phyloP scores from a whole-genome alignment of 768 basidiomycete species.

The Trametes punicea region DNA sequence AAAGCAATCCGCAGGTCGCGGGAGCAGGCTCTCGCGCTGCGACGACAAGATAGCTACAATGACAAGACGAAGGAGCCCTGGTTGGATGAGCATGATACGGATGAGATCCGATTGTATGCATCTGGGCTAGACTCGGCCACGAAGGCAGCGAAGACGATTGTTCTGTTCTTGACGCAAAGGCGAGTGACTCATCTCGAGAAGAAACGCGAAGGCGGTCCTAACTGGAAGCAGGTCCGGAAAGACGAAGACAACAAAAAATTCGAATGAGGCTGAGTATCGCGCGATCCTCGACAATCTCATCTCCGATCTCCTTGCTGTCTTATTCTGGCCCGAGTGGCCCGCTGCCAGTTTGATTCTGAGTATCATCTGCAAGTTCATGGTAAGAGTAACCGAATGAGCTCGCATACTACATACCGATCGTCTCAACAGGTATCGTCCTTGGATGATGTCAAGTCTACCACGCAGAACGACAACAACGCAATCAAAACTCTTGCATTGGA shows the following conservation, averaged over 20 bases:
- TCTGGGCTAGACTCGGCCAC: slow-evolving; percentile 77
- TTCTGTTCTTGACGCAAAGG: slow-evolving; percentile 35
- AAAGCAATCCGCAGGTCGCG: slow-evolving; percentile 58
- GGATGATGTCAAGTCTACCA: slow-evolving; percentile 73
- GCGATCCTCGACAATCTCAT: slow-evolving; percentile 90
- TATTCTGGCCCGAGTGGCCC: slow-evolving; percentile 98
- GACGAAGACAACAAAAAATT: slow-evolving; percentile 82
- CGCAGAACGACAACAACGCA: slow-evolving; percentile 70
- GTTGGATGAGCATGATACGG: slow-evolving; percentile 65
- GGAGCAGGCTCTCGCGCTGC: slow-evolving; percentile 57
- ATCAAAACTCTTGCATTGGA: slow-evolving; percentile 89
- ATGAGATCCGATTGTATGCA: slow-evolving; percentile 72
- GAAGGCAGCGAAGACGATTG: slow-evolving; percentile 80
- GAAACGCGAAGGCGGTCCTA: neutral
- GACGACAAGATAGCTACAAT: slow-evolving; percentile 57
- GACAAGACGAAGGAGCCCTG: slow-evolving; percentile 51
- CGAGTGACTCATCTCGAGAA: neutral
- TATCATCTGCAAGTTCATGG: slow-evolving; percentile 85
- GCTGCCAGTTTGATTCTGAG: slow-evolving; percentile 79
- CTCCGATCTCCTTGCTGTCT: slow-evolving; percentile 79
- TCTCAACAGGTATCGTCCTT: slow-evolving; percentile 66
- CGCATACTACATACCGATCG: neutral
- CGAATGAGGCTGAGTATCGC: slow-evolving; percentile 92
- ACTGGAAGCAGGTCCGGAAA: slow-evolving; percentile 65
- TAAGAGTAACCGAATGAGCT: slow-evolving; percentile 27